phyloP scores from a whole-genome alignment of 495 filamentous ascomycete species.

The Aspergillus homomorphus region DNA sequence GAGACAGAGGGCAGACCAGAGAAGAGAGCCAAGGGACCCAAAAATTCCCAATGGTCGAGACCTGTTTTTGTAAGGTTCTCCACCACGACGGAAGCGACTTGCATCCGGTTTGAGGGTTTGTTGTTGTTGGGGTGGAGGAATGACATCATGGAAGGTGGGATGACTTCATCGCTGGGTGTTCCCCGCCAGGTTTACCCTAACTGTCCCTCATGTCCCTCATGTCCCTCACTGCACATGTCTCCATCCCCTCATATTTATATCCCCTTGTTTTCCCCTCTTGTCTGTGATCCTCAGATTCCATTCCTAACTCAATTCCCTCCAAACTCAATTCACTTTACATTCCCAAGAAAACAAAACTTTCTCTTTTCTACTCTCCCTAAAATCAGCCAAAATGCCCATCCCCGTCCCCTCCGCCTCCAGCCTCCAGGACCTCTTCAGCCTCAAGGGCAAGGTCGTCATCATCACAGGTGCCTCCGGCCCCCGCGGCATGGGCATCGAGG shows the following conservation, averaged over 20 bases:
- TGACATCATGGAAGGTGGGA: background rate
- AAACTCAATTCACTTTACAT: constrained; percentile 7
- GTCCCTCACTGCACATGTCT: background rate
- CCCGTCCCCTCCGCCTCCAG: constrained; percentile 53
- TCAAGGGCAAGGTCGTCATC: constrained; percentile 72
- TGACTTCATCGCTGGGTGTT: background rate
- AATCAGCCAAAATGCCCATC: constrained; percentile 45
- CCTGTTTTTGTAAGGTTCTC: background rate
- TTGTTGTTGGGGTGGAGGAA: background rate
- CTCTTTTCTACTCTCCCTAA: background rate
- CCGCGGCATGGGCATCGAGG: constrained; percentile 70
- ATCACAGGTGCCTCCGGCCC: constrained; percentile 69
- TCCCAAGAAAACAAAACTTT: background rate
- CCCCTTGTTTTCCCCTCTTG: background rate
- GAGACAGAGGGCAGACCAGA: background rate
- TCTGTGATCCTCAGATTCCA: background rate
- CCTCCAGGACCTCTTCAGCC: constrained; percentile 63
- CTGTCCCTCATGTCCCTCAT: background rate
- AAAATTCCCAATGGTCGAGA: background rate
- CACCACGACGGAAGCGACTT: background rate
- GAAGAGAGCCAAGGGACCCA: background rate
- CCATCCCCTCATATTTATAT: background rate
- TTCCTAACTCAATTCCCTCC: background rate
- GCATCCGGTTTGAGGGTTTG: constrained; percentile 1
- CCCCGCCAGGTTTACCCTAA: background rate